These are phyloP conservation scores for Geotrichum histeridarum DNA, from an alignment of 1,139 yeast species.

Conservation along the genomic window DNA sequence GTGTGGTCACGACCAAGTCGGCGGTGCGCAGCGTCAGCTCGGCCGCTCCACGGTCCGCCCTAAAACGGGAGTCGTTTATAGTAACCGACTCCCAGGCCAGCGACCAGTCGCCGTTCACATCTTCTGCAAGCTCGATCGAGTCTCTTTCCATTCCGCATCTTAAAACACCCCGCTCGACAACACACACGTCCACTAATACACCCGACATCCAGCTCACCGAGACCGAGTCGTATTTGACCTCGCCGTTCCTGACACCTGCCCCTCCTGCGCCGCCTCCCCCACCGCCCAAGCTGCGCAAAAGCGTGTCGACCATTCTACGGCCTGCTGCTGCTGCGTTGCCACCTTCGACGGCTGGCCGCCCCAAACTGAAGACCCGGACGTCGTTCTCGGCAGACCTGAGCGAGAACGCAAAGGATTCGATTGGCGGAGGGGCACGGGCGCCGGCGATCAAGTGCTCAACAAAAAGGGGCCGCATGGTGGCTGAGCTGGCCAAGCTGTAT, in stretches of 20 bases:
- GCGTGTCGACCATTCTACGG: slow-evolving; percentile 13
- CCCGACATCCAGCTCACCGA: not conserved
- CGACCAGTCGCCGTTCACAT: not conserved
- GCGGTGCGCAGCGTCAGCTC: slow-evolving; percentile 1
- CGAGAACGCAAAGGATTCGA: not conserved
- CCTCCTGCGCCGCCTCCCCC: slow-evolving; percentile 1
- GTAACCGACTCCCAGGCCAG: no score
- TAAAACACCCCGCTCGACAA: not conserved
- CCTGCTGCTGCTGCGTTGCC: not conserved
- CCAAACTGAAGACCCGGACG: slow-evolving; percentile 5
- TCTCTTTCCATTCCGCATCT: slow-evolving; percentile 9
- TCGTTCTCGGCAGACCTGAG: slow-evolving; percentile 3
- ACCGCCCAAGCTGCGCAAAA: slow-evolving; percentile 16
- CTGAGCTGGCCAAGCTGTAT: slow-evolving; percentile 35
- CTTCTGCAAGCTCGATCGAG: slow-evolving; percentile 8
- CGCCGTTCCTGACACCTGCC: not conserved
- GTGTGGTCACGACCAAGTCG: not conserved
- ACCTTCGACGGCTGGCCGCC: not conserved
- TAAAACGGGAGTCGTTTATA: not conserved
- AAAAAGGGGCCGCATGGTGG: slow-evolving; percentile 34
- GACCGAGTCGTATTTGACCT: not conserved
- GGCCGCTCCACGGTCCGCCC: not conserved
- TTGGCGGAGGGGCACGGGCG: no score
- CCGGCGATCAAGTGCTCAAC: slow-evolving; percentile 11
- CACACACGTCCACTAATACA: no score